Conservation (phyloP, 2,329 filamentous ascomycete genomes). For the Xylaria sp. region DNA sequence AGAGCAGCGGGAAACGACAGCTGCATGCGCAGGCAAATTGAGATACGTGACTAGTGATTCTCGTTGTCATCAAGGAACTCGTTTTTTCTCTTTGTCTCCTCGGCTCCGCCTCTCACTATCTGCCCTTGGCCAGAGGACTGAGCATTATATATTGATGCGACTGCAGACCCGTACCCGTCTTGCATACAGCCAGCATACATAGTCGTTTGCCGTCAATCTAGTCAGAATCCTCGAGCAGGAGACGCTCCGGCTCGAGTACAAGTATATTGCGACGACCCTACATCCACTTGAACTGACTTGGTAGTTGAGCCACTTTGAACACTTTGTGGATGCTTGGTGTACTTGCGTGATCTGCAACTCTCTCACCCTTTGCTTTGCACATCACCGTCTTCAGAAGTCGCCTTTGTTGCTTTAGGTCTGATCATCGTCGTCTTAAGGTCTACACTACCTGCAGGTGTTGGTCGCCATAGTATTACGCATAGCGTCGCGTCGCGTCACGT, state of each 20-base stretch:
- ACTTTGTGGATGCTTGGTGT: conserved; percentile 36
- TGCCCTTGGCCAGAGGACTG: conserved; percentile 23
- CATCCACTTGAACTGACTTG: conserved; percentile 33
- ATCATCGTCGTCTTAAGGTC: conserved; percentile 14
- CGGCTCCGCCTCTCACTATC: conserved; percentile 20
- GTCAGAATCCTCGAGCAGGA: conserved; percentile 23
- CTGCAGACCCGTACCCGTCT: conserved; percentile 31
- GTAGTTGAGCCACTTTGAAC: conserved; percentile 37
- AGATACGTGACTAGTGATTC: conserved; percentile 38
- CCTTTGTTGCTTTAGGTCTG: conserved; percentile 22
- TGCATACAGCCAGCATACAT: conserved; percentile 27
- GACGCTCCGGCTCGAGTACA: conserved; percentile 26
- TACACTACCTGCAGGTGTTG: conserved; percentile 19
- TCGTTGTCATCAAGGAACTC: conserved; percentile 9
- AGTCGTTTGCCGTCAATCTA: conserved; percentile 32
- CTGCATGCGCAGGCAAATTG: conserved; percentile 28
- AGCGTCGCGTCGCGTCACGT: conserved; percentile 23
- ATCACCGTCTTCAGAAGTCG: conserved; percentile 7
- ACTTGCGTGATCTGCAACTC: conserved; percentile 34
- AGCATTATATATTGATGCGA: conserved; percentile 35
- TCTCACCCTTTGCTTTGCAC: conserved; percentile 29
- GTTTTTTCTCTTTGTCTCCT: conserved; percentile 22
- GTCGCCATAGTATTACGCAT: conserved; percentile 30
- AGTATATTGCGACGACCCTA: conserved; percentile 30
- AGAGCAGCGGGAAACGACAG: conserved; percentile 27